Conservation (phyloP, 2,329 filamentous ascomycete species). For the Pseudocercospora cruenta region DNA sequence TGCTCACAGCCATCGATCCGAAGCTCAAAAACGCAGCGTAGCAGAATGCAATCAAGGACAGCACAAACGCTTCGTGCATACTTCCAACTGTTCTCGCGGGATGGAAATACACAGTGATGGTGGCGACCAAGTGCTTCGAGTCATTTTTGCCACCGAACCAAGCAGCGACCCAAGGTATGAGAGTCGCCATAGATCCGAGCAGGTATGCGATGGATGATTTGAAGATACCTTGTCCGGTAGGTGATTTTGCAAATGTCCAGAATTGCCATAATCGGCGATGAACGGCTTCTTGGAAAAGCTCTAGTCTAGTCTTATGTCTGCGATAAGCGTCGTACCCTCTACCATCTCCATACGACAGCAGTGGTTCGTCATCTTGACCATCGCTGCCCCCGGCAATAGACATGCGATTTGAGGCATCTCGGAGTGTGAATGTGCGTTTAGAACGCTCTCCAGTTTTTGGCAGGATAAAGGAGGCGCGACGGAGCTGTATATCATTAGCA, state of each 20-base stretch:
- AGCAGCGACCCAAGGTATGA: slow-evolving; percentile 71
- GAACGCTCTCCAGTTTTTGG: slow-evolving; percentile 84
- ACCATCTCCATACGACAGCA: slow-evolving; percentile 30
- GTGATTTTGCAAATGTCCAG: slow-evolving; percentile 52
- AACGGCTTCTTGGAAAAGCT: slow-evolving; percentile 15
- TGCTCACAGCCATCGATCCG: slow-evolving; percentile 85
- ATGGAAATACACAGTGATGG: slow-evolving; percentile 93
- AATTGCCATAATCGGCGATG: slow-evolving; percentile 15
- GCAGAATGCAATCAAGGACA: slow-evolving; percentile 75
- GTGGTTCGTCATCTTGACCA: slow-evolving; percentile 33
- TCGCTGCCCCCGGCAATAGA: slow-evolving; percentile 40
- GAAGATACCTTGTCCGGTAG: slow-evolving; percentile 76
- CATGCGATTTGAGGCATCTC: slow-evolving; percentile 50
- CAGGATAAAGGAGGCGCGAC: slow-evolving; percentile 84
- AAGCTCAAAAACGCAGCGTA: slow-evolving; percentile 78
- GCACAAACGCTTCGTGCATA: slow-evolving; percentile 82
- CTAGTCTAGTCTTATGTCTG: slow-evolving; percentile 10
- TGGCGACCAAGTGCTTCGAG: slow-evolving; percentile 91
- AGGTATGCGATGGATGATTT: slow-evolving; percentile 92
- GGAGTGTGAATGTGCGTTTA: slow-evolving; percentile 77
- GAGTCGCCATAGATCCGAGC: slow-evolving; percentile 82
- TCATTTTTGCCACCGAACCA: slow-evolving; percentile 77
- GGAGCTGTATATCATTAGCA: slow-evolving; percentile 50
- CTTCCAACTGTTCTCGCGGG: slow-evolving; percentile 83
- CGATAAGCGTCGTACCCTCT: slow-evolving; percentile 10